Evolutionary conservation across 164 flowering plant genomes (phyloP), one percentile per base, ranked within the genome.

Genomic region (Sedum album): DNA sequence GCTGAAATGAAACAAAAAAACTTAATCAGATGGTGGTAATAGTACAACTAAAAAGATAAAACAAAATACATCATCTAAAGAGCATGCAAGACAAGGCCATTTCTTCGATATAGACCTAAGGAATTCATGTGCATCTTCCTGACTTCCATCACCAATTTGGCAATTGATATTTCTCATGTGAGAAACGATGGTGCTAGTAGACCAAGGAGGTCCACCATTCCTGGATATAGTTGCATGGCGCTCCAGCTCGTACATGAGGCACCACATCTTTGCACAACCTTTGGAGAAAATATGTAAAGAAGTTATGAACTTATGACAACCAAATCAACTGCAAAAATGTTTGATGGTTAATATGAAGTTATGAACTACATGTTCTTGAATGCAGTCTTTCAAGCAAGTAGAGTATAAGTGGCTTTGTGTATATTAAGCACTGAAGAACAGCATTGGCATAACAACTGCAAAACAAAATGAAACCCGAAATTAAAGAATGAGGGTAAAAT

Each of bases 41-140:
- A n/a, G n/a, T n/a, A n/a, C n/a, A n/a, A 8, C 11, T 41, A 41
- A 41, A 6, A 5, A 41, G 8, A 41, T 7, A 4, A 8, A 41
- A 15, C 11, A 41, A 41, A 41, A 41, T 41, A 41, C 8, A 41
- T 41, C 6, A 11, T 41, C 1, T 41, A 41, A 41, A 41, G 5
- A 41, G 46, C 25, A 62, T 38, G 53, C 6, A 38, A 0, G 28
- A 36, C 18, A 64, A 64, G 21, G 1, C 11, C 61, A 55, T 26
- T 8, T 55, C 31, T 26, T 13, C 6, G 61, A 55, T 26, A 41
- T 41, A 26, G 17, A 89, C 97, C 97, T 88, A 71, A 92, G 77
- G 75, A 92, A 92, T 74, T 92, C 97, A 74, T 91, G 97, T 30
- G 97, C 97, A 80, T 91, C 97, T 84, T 91, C 97, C 74, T 91